A percentile compares a stretch with the other conserved stretches of the same genome.
phyloP scores from a whole-genome alignment of 2,329 filamentous ascomycete genomes.

The Colletotrichum sp. region DNA sequence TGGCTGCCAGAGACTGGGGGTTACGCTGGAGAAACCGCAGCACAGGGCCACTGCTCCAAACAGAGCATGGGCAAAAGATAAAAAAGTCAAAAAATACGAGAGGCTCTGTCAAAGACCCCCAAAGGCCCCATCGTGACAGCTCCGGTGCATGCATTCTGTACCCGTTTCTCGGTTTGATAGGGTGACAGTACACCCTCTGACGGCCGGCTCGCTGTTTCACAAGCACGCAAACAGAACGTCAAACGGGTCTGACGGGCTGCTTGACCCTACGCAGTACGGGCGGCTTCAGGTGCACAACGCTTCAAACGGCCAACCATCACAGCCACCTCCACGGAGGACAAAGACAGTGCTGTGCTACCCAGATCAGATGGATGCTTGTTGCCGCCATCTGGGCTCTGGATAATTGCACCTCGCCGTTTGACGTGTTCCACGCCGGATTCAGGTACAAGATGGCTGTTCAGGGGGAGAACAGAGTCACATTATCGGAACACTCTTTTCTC shows the following conservation, averaged over 20 bases:
- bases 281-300: slow-evolving; percentile 13
- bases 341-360: neutral
- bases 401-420: slow-evolving; percentile 4
- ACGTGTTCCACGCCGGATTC: slow-evolving; percentile 6
- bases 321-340: slow-evolving; percentile 13
- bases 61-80: neutral
- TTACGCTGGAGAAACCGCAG: slow-evolving; percentile 1
- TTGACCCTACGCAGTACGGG: neutral
- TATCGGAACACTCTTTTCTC: neutral
- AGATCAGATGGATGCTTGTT: neutral
- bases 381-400: neutral
- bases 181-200: slow-evolving; percentile 7
- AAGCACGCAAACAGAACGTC: slow-evolving; percentile 13
- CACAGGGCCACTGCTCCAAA: slow-evolving; percentile 5
- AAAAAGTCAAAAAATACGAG: slow-evolving; percentile 13
- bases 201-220: slow-evolving; percentile 12
- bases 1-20: slow-evolving; percentile 8
- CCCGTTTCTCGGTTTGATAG: slow-evolving; percentile 7
- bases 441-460: neutral
- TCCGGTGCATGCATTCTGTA: neutral
- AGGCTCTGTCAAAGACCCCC: neutral
- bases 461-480: neutral
- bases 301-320: slow-evolving; percentile 12
- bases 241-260: slow-evolving; percentile 14
- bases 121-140: slow-evolving; percentile 1